A percentile compares a stretch with the other conserved stretches of the same genome.
phyloP scores from a whole-genome alignment of 2,329 filamentous ascomycete species.

The Trichoderma afroharzianum region DNA sequence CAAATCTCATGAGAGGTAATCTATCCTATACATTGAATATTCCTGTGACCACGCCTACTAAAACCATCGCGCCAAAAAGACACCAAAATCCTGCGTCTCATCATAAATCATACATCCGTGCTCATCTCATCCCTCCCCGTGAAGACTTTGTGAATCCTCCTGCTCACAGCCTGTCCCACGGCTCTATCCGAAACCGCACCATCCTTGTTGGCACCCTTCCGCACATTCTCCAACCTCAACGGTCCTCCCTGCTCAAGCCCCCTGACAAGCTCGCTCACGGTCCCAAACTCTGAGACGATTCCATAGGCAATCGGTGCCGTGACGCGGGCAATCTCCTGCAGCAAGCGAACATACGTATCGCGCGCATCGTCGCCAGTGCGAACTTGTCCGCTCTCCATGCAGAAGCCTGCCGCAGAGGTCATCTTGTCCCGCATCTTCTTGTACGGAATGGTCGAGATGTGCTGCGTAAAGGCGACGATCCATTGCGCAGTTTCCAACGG shows the following conservation, averaged over 20 bases:
- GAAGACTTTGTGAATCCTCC: constrained; percentile 58
- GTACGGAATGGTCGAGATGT: constrained; percentile 74
- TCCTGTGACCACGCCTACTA: not conserved
- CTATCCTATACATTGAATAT: not conserved
- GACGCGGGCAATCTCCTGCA: constrained; percentile 70
- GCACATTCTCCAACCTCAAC: constrained; percentile 57
- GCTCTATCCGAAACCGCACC: constrained; percentile 52
- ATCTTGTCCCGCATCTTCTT: constrained; percentile 50
- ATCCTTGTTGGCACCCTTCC: constrained; percentile 54
- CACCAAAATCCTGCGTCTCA: not conserved
- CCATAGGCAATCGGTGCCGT: constrained; percentile 71
- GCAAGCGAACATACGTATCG: constrained; percentile 71
- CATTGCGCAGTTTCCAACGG: constrained; percentile 66
- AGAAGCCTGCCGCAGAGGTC: constrained; percentile 61
- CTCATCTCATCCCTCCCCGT: constrained; percentile 52
- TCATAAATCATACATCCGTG: constrained; percentile 46
- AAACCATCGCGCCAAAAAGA: not conserved
- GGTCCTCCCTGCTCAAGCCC: constrained; percentile 59
- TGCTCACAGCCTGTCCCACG: constrained; percentile 57
- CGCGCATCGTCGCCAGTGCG: constrained; percentile 60
- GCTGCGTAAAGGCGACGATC: constrained; percentile 71
- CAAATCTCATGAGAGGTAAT: no score
- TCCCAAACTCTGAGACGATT: constrained; percentile 58
- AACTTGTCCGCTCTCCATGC: constrained; percentile 76
- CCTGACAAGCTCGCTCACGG: constrained; percentile 53